These are phyloP conservation scores for Candida ponderosae DNA, from an alignment of 805 yeast species.

Conservation along the genomic window DNA sequence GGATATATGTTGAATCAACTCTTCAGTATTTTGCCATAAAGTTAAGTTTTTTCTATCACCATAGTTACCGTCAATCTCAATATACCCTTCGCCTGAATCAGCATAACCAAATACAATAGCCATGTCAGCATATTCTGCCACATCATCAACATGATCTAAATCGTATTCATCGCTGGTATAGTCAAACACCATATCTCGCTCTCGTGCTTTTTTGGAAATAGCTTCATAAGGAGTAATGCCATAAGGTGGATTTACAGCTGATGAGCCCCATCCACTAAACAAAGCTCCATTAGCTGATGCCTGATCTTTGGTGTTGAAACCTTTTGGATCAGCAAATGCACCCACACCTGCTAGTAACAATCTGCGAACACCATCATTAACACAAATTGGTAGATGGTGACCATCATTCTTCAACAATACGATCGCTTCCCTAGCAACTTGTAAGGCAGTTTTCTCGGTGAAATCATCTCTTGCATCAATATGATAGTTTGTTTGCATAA, in stretches of 20 bases:
- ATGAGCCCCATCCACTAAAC: constrained; percentile 61
- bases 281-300: constrained; percentile 45
- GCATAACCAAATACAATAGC: constrained; percentile 48
- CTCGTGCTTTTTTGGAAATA: constrained; percentile 37
- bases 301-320: constrained; percentile 47
- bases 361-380: constrained; percentile 31
- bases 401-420: constrained; percentile 47
- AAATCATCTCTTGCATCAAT: constrained; percentile 42
- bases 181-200: constrained; percentile 37
- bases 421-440: constrained; percentile 50
- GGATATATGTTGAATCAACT: constrained; percentile 40
- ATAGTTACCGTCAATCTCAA: constrained; percentile 47
- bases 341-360: constrained; percentile 44
- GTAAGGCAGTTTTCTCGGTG: constrained; percentile 39
- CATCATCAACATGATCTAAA: constrained; percentile 32
- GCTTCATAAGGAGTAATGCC: constrained; percentile 55
- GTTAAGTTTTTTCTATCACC: constrained; percentile 51
- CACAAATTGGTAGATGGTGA: constrained; percentile 42
- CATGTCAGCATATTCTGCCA: constrained; percentile 43
- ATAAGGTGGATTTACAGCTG: constrained; percentile 47
- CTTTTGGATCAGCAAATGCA: constrained; percentile 43
- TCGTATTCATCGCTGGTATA: constrained; percentile 38
- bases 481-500: constrained; percentile 44
- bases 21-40: constrained; percentile 53
- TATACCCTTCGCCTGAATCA: constrained; percentile 51